Percentiles rank a stretch among this genome's conserved stretches.
These are phyloP conservation scores for Beauveria rudraprayagi DNA, from an alignment of 2,329 filamentous ascomycete genomes.

Conservation along the genomic window DNA sequence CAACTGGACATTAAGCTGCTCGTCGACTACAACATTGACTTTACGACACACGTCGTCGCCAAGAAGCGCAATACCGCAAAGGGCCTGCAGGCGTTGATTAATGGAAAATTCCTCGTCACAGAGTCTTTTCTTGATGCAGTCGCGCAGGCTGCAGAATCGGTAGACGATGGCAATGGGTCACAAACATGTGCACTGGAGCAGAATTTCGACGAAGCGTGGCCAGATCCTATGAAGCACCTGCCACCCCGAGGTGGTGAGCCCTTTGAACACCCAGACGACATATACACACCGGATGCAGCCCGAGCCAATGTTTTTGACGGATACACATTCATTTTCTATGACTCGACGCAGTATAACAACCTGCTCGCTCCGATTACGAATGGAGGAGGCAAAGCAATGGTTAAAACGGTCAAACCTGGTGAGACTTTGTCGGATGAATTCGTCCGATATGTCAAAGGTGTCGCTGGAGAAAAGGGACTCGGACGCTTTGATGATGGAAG, in stretches of 20 bases:
- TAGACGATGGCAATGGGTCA: slow-evolving; percentile 38
- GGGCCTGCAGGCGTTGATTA: slow-evolving; percentile 77
- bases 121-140: slow-evolving; percentile 67
- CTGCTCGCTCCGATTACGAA: slow-evolving; percentile 67
- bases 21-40: slow-evolving; percentile 57
- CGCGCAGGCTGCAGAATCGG: slow-evolving; percentile 46
- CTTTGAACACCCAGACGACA: slow-evolving; percentile 55
- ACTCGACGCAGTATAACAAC: slow-evolving; percentile 65
- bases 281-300: slow-evolving; percentile 60
- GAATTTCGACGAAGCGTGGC: slow-evolving; percentile 76
- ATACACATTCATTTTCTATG: slow-evolving; percentile 84
- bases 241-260: slow-evolving; percentile 72
- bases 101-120: slow-evolving; percentile 69
- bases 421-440: slow-evolving; percentile 68
- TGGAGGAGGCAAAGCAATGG: slow-evolving; percentile 74
- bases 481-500: slow-evolving; percentile 56
- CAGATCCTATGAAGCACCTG: slow-evolving; percentile 61
- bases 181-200: slow-evolving; percentile 56
- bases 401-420: slow-evolving; percentile 52
- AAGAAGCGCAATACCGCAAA: slow-evolving; percentile 86
- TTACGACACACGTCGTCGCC: slow-evolving; percentile 81
- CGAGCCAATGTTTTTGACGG: slow-evolving; percentile 71
- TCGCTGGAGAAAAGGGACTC: slow-evolving; percentile 65
- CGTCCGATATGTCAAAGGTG: slow-evolving; percentile 64
- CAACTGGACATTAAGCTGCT: slow-evolving; percentile 83